Evolutionary conservation across 129 eudicot genomes (phyloP).

Genomic region (Dittrichia graveolens): DNA sequence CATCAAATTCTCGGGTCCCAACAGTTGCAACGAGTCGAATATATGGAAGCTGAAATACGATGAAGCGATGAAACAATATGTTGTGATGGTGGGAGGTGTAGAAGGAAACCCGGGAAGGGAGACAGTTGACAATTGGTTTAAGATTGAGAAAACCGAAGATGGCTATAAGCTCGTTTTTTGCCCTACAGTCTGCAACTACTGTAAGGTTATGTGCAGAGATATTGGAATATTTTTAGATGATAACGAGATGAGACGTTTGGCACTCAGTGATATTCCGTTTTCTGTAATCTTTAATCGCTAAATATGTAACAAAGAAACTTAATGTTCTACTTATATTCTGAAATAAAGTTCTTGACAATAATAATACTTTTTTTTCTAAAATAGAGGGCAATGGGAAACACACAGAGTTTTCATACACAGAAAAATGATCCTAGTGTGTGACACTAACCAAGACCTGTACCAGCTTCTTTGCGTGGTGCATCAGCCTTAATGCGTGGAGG

Average conservation of each 20-base stretch:
- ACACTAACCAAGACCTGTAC: slow-evolving; percentile 47
- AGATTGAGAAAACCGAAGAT: slow-evolving; percentile 34
- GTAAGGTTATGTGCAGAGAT: slow-evolving; percentile 47
- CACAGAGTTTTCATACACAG: neutral
- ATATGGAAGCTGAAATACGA: slow-evolving; percentile 38
- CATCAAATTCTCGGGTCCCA: slow-evolving; percentile 33
- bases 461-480: slow-evolving; percentile 48
- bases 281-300: slow-evolving; percentile 29
- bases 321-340: slow-evolving; percentile 14
- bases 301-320: slow-evolving; percentile 5
- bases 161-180: slow-evolving; percentile 50
- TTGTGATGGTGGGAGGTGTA: slow-evolving; percentile 44
- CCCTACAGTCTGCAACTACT: slow-evolving; percentile 43
- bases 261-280: slow-evolving; percentile 38
- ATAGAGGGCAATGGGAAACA: neutral
- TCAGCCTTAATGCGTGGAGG: slow-evolving; percentile 59
- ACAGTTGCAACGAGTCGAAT: slow-evolving; percentile 36
- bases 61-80: slow-evolving; percentile 18
- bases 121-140: slow-evolving; percentile 44
- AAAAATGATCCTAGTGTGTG: neutral
- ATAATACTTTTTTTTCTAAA: neutral
- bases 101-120: slow-evolving; percentile 46
- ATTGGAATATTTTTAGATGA: slow-evolving; percentile 35
- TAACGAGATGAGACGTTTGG: slow-evolving; percentile 35
- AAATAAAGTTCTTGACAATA: slow-evolving; percentile 5